Percentiles rank a stretch among this genome's conserved stretches.
Conservation (phyloP, 169 alveolate genomes). For the Besnoitia besnoiti region DNA sequence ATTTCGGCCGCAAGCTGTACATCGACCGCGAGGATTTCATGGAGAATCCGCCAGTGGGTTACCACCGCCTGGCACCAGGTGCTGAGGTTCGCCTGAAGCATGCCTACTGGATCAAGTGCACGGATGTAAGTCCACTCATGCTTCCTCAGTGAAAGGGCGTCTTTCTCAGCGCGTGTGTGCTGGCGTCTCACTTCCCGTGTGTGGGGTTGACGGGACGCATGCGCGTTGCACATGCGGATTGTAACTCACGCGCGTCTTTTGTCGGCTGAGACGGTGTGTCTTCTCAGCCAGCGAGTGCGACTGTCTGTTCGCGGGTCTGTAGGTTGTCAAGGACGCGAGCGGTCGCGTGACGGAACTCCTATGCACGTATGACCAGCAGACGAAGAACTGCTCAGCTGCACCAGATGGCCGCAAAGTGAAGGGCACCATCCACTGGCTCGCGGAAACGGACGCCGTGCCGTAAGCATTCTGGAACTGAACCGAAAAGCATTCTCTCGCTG, state of each 20-base stretch:
- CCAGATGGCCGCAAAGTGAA: slow-evolving; percentile 81
- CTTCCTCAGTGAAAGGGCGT: neutral
- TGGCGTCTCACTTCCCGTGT: no score
- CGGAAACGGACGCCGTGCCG: slow-evolving; percentile 72
- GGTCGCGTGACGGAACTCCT: slow-evolving; percentile 69
- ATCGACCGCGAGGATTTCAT: slow-evolving; percentile 83
- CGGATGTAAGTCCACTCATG: slow-evolving; percentile 64
- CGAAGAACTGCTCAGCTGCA: slow-evolving; percentile 78
- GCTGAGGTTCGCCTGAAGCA: slow-evolving; percentile 83
- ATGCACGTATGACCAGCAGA: slow-evolving; percentile 82
- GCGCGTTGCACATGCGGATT: neutral
- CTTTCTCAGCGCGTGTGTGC: no score
- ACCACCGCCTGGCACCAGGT: slow-evolving; percentile 81
- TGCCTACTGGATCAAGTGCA: slow-evolving; percentile 85
- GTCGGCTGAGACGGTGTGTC: neutral
- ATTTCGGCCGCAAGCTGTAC: slow-evolving; percentile 69
- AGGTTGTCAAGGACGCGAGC: slow-evolving; percentile 64
- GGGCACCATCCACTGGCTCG: slow-evolving; percentile 86
- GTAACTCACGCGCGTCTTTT: neutral
- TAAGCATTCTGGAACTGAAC: neutral
- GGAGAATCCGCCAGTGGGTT: slow-evolving; percentile 77
- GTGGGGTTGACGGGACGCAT: neutral
- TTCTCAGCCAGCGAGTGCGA: neutral
- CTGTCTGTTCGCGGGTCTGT: neutral
- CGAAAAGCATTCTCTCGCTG: no score